Evolutionary conservation across 2,329 filamentous ascomycete genomes (phyloP).

Genomic region (Tetracladium maxilliforme): DNA sequence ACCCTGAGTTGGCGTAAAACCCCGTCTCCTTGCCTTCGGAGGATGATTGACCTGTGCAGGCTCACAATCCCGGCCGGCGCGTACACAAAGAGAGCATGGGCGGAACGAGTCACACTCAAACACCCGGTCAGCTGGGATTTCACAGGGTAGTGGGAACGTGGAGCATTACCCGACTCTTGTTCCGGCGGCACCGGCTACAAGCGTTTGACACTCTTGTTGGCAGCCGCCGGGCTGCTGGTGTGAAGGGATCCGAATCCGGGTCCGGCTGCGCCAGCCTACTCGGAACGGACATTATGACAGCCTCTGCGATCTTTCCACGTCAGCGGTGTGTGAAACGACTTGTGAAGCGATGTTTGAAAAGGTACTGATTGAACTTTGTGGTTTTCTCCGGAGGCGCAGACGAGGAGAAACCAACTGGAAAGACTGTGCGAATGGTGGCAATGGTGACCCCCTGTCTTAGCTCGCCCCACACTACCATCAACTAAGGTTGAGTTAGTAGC

Average conservation of each 20-base stretch:
- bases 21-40: too few relatives aligned
- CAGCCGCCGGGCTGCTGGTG: constrained; percentile 1
- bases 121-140: constrained; percentile 1
- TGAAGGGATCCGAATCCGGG: constrained; percentile 1
- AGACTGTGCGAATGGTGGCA: not conserved
- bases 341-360: too few relatives aligned
- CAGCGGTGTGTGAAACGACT: not conserved
- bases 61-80: constrained; percentile 11
- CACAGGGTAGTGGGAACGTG: constrained; percentile 1
- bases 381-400: too few relatives aligned
- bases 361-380: too few relatives aligned
- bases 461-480: too few relatives aligned
- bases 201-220: constrained; percentile 14
- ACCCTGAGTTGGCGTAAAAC: too few relatives aligned
- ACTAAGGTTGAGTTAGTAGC: too few relatives aligned
- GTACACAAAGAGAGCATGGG: constrained; percentile 17
- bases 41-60: too few relatives aligned
- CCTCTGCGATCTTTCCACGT: too few relatives aligned
- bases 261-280: too few relatives aligned
- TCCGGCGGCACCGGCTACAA: constrained; percentile 14
- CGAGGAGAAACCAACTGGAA: not conserved
- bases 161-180: constrained; percentile 15
- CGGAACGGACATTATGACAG: too few relatives aligned
- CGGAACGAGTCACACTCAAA: constrained; percentile 16
- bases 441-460: too few relatives aligned